phyloP scores from a whole-genome alignment of 441 rosid genomes.

The Euphorbia schlechtendalii region DNA sequence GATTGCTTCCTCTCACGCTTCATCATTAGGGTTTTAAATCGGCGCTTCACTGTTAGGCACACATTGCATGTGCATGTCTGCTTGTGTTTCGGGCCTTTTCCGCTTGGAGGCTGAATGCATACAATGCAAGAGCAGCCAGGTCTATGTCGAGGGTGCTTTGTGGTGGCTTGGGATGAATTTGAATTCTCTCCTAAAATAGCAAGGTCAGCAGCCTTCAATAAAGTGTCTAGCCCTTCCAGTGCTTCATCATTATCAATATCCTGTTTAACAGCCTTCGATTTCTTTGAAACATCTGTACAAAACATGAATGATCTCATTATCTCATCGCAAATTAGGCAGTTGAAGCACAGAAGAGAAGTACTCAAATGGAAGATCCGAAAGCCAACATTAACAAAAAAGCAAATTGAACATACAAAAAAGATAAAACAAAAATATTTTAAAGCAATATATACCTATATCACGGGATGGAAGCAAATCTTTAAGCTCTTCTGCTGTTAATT shows the following conservation, averaged over 20 bases:
- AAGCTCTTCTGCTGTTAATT: constrained; percentile 48
- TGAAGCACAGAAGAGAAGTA: too few species aligned
- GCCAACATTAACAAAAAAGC: too few species aligned
- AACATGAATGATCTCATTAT: constrained; percentile 15
- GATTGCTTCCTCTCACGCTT: constrained; percentile 73
- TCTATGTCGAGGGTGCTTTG: constrained; percentile 95
- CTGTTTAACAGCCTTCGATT: constrained; percentile 47
- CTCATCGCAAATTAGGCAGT: constrained; percentile 14
- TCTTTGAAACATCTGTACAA: constrained; percentile 43
- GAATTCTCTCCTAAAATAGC: constrained; percentile 71
- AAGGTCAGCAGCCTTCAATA: constrained; percentile 48
- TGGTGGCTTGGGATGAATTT: constrained; percentile 66
- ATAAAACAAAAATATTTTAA: background rate
- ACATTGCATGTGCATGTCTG: constrained; percentile 71
- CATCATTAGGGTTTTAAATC: constrained; percentile 84
- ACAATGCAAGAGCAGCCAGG: constrained; percentile 96
- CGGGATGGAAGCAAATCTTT: constrained; percentile 47
- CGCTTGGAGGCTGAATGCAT: constrained; percentile 99
- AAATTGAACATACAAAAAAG: constrained; percentile 7
- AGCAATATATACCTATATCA: constrained; percentile 61
- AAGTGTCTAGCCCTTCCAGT: constrained; percentile 76
- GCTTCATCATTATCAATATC: constrained; percentile 41
- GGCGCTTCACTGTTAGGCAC: constrained; percentile 88
- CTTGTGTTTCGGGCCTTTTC: constrained; percentile 90
- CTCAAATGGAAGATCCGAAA: too few species aligned